Conservation (phyloP, 208 protist species). For the Crithidia brevicula region DNA sequence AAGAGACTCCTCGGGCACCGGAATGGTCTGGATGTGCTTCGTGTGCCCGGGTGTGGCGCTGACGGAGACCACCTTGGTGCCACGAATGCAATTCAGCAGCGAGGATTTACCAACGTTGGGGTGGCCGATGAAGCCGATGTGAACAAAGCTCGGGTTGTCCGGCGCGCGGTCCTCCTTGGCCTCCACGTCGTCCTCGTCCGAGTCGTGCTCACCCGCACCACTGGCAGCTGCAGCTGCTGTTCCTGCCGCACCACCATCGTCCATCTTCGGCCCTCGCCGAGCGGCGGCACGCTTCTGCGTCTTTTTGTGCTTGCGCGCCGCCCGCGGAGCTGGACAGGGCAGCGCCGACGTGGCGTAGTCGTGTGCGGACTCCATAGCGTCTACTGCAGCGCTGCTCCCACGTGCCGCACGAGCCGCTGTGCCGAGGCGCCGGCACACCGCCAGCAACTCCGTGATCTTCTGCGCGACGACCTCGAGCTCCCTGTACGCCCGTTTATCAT, state of each 20-base stretch:
- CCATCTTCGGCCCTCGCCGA: neutral
- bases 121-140: constrained; percentile 91
- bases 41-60: constrained; percentile 96
- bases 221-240: neutral
- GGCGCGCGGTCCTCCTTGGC: constrained; percentile 21
- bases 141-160: constrained; percentile 41
- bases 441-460: constrained; percentile 68
- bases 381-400: neutral
- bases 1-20: constrained; percentile 80
- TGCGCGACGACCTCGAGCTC: constrained; percentile 72
- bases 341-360: constrained; percentile 12
- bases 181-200: constrained; percentile 11
- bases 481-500: constrained; percentile 49
- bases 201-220: constrained; percentile 17
- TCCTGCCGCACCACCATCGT: neutral
- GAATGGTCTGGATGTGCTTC: constrained; percentile 97
- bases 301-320: constrained; percentile 15
- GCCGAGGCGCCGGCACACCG: constrained; percentile 47
- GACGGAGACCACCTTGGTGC: constrained; percentile 95
- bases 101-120: constrained; percentile 97
- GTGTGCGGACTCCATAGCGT: neutral
- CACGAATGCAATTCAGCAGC: constrained; percentile 96
- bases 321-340: constrained; percentile 17
- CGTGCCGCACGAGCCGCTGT: constrained; percentile 6
- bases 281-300: constrained; percentile 21